Evolutionary conservation across 2,329 filamentous ascomycete species (phyloP), one percentile per base, ranked within the genome.

Genomic region (Venturia asperata): DNA sequence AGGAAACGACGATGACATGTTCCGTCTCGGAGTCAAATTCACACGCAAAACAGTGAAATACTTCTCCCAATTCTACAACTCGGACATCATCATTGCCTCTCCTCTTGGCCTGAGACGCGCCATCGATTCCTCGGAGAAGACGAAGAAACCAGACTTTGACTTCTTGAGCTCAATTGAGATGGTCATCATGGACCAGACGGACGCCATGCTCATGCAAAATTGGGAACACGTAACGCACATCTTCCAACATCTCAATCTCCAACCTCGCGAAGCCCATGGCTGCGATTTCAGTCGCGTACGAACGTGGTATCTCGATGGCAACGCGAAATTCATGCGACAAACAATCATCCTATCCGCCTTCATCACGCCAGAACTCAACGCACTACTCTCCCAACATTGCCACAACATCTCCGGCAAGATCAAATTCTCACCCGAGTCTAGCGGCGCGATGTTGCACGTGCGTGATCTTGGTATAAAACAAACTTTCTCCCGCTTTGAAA

Each of bases 1-100:
- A 67, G 94, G 94, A 66, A 97, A 97, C 73, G 91, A 96, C 74
- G 94, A 97, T 74, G 94, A 99, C 77, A 94, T 95, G 84, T 99
- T 97, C 78, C 87, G 93, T 3, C 80, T 97, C 1, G 94, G 93
- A n/a, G 77, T 99, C 73, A 99, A 97, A 76, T 95, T 99, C 74
- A 97, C 94, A 0, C 86, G 94, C 67, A 97, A 97, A 77, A 96
- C 92, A 0, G 82, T 97, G 73, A 97, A 97, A 75, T 94, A 90
- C 74, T 99, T 96, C 78, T 85, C 93, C 0, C 89, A 92, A 68
- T 99, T 99, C 75, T 97, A 97, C 80, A 93, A 89, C 74, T 96
- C 92, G 11, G 94, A 99, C 74, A 92, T 99, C 69, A 91, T 99
- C 65, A 82, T 99, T 64, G 92, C 91, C 27, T 96, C 91, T 69